Base-by-base conservation (phyloP, 176 grass and related monocot species). In the Chrysopogon serrulatus region DNA sequence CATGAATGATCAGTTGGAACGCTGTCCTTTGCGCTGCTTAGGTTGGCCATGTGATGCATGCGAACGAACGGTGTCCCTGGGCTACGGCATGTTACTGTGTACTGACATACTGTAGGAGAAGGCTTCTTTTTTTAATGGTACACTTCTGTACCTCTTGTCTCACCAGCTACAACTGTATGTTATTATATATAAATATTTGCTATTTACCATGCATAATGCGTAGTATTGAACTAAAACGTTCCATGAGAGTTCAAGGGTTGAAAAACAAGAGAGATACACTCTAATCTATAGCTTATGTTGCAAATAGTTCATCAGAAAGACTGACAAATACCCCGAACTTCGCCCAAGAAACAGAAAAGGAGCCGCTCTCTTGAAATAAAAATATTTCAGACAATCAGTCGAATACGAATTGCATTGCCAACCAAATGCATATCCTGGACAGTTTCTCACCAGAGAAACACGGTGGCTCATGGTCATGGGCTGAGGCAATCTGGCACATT, bases 11-110 rank as follows among this genome's bases (percentile, higher is more conserved):
- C 74, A 79, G 67, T 73, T 66, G 57, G 66, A 84, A 74, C 31
- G 36, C 33, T 83, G 71, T 35, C 82, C 30, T 68, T 39, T 75
- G 74, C 3, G 11, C 41, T 71, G 82, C 65, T 77, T 86, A 77
- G 88, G 82, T 48, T 90, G 88, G 88, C 84, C 84, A 86, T 86
- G 88, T 85, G 82, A 70, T 79, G 67, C 44, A 65, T 66, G 74
- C 30, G 68, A 27, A 68, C 45, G 31, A 48, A 73, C 9, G 28
- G 27, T 6, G 21, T n/a, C 60, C 77, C 68, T 67, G 44, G 60
- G 26, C 33, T 44, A 45, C 43, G n/a, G 67, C 78, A 90, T 82
- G 87, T 80, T 84, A 70, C 74, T 83, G 73, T 69, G 30, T 54
- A 51, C 74, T 65, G 80, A 83, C 67, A 88, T 43, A 56, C 41